Percentiles rank a stretch among this genome's conserved stretches.
These are phyloP conservation scores for Podaxis rugospora DNA, from an alignment of 768 basidiomycete species.

Conservation along the genomic window DNA sequence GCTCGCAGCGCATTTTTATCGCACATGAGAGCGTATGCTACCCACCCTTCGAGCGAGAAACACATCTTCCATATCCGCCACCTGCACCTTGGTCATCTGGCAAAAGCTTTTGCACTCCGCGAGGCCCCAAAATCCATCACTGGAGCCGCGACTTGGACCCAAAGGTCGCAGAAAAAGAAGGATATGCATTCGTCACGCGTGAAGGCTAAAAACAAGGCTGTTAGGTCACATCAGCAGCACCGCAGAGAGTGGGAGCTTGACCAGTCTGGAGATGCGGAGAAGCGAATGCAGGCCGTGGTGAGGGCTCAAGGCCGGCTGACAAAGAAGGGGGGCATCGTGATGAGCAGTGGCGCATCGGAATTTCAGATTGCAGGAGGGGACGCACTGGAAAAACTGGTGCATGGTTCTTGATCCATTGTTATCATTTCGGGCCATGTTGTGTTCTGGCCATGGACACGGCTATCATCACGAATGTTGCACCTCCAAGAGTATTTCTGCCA, in stretches of 20 bases:
- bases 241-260: conserved; percentile 35
- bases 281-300: conserved; percentile 83
- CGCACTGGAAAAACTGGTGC: conserved; percentile 60
- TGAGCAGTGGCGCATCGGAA: conserved; percentile 62
- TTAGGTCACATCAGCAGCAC: conserved; percentile 17
- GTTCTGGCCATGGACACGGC: background rate
- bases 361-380: conserved; percentile 73
- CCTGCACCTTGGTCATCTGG: conserved; percentile 91
- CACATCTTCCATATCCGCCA: conserved; percentile 95
- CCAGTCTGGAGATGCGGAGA: conserved; percentile 58
- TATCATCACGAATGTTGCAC: background rate
- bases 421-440: background rate
- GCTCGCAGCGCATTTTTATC: conserved; percentile 88
- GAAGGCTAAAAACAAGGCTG: conserved; percentile 17
- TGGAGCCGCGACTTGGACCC: conserved; percentile 15
- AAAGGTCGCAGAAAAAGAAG: conserved; percentile 14
- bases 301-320: conserved; percentile 76
- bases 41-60: conserved; percentile 93
- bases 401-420: conserved; percentile 11
- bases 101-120: conserved; percentile 87
- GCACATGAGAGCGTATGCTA: conserved; percentile 94
- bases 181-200: conserved; percentile 8
- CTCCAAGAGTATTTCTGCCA: background rate
- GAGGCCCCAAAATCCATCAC: conserved; percentile 68
- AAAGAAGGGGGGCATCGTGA: conserved; percentile 76